A percentile compares a stretch with the other conserved stretches of the same genome.
Conservation (phyloP, 2,329 filamentous ascomycete genomes). For the Diaporthe eres region DNA sequence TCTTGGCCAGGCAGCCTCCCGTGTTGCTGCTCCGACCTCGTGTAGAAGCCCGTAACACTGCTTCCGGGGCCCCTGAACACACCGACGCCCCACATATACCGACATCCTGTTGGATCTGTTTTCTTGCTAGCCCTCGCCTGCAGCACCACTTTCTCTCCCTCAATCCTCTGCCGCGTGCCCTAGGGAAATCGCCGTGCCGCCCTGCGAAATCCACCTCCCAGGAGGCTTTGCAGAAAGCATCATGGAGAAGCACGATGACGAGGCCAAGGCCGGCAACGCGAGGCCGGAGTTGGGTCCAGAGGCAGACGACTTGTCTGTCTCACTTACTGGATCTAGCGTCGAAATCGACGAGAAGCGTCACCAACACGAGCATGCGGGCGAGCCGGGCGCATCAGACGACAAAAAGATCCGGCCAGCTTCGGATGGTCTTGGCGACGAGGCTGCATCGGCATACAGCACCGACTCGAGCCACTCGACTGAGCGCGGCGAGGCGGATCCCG, state of each 20-base stretch:
- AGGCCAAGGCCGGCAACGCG: conserved; percentile 5
- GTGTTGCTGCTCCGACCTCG: neutral
- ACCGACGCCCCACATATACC: neutral
- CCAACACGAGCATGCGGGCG: neutral
- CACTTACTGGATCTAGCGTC: conserved; percentile 34
- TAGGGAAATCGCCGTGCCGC: neutral
- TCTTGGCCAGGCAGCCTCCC: conserved; percentile 5
- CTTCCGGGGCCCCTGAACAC: neutral
- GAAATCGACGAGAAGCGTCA: conserved; percentile 36
- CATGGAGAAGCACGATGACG: conserved; percentile 32
- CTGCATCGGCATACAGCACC: conserved; percentile 2
- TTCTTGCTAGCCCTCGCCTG: neutral
- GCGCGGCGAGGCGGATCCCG: conserved; percentile 45
- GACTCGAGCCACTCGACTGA: conserved; percentile 23
- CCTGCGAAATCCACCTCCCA: neutral
- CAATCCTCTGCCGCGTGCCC: neutral
- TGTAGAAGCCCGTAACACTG: neutral
- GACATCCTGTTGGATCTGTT: neutral
- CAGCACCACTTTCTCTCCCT: neutral
- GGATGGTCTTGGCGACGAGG: neutral
- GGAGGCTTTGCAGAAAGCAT: neutral
- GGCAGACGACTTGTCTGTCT: neutral
- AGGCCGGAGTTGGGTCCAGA: neutral
- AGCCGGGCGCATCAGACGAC: neutral
- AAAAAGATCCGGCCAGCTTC: neutral